Base-by-base conservation (phyloP, 108 stramenopile genomes). In the Cyclostephanos tholiformis region DNA sequence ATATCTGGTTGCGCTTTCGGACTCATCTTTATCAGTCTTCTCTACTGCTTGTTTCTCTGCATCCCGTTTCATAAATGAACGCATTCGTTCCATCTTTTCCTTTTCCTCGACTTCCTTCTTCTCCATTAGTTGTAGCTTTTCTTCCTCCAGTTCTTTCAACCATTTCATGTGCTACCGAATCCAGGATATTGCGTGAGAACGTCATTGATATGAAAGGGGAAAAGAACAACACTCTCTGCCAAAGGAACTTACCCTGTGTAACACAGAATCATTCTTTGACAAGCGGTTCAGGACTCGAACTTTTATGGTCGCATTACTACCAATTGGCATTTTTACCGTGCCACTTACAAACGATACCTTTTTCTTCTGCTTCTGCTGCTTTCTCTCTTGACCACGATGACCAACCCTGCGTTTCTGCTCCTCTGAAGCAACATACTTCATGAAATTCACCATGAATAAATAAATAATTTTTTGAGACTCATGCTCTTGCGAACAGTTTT, bases 1-100 rank as follows among this genome's bases (percentile, higher is more conserved):
- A 17, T 58, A 13, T 30, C 1, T 14, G 10, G 19, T 2, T 25
- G 30, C 2, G 36, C 29, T 51, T 49, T 43, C 44, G 0, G 44
- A 32, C 26, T 76, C 66, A 30, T 51, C 53, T 2, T 62, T 67
- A 20, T 65, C 67, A 41, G 20, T 13, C 23, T 78, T 60, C 41
- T 71, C 46, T 26, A 43, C 32, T 27, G 55, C 58, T 19, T 80
- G 57, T 66, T 79, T 79, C 57, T 82, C 88, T n/a, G 87, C 83
- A 25, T 88, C 86, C 32, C 84, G 76, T 48, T 83, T 74, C 64
- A 58, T 80, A 29, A 86, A 85, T 26, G 63, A n/a, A 23, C 62
- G 58, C 58, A 44, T 72, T 48, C 81, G 65, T 49, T 72, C 60
- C 59, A 63, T 17, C 36, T 30, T 49, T 22, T 64, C 55, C 30